Evolutionary conservation across 192 early-diverging fungal species (phyloP).

Genomic region (Rhizoclosmatium globosum): DNA sequence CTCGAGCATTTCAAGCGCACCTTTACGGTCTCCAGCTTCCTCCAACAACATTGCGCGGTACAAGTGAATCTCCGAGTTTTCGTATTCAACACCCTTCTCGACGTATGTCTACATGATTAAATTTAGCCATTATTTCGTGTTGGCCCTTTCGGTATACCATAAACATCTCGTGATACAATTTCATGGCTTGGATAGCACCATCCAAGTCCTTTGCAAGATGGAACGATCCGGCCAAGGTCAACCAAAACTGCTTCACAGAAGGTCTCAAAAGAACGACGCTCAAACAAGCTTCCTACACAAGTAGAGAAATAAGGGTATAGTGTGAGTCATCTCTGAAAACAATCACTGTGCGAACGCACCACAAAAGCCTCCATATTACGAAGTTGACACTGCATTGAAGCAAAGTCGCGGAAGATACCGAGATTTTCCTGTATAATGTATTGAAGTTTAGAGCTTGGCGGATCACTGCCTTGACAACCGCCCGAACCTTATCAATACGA

Average conservation of each 20-base stretch:
- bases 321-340: conserved; percentile 8
- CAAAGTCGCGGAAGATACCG: conserved; percentile 91
- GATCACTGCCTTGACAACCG: not conserved
- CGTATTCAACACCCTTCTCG: conserved; percentile 56
- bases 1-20: conserved; percentile 80
- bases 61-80: conserved; percentile 84
- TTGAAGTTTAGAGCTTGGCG: conserved; percentile 4
- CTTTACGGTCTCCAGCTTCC: conserved; percentile 78
- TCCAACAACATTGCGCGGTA: conserved; percentile 89
- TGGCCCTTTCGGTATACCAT: conserved; percentile 51
- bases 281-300: conserved; percentile 28
- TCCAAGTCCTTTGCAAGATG: conserved; percentile 82
- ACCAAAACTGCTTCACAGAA: conserved; percentile 78
- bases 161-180: conserved; percentile 71
- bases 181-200: conserved; percentile 75
- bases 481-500: conserved; percentile 77
- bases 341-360: conserved; percentile 47
- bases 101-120: conserved; percentile 16
- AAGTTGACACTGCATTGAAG: conserved; percentile 84
- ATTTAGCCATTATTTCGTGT: too few relatives aligned
- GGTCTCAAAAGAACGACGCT: conserved; percentile 74
- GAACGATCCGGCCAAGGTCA: conserved; percentile 85
- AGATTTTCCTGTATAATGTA: conserved; percentile 75
- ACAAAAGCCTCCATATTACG: conserved; percentile 83
- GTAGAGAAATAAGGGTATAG: not conserved